Conservation (phyloP, 345 rosid species). For the Durio zibethinus region DNA sequence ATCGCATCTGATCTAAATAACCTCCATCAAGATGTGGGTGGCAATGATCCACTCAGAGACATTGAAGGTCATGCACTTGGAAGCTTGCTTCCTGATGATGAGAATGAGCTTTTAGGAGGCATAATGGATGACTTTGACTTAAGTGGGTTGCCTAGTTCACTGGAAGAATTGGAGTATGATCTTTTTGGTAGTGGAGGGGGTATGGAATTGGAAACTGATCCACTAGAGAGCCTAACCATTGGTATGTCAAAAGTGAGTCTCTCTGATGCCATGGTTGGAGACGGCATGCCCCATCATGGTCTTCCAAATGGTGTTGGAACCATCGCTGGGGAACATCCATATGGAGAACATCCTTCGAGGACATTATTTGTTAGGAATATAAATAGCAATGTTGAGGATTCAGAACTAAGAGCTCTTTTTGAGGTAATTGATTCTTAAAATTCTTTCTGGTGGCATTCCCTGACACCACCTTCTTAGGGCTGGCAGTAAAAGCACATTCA, state of each 20-base stretch:
- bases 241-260: conserved; percentile 40
- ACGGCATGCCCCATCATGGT: conserved; percentile 38
- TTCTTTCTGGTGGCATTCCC: background rate
- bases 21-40: conserved; percentile 26
- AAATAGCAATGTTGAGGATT: conserved; percentile 70
- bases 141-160: conserved; percentile 44
- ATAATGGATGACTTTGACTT: conserved; percentile 69
- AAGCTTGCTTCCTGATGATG: conserved; percentile 63
- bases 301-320: conserved; percentile 57
- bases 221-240: conserved; percentile 44
- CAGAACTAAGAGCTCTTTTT: conserved; percentile 52
- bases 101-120: conserved; percentile 62
- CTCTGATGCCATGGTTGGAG: conserved; percentile 47
- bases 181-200: conserved; percentile 74
- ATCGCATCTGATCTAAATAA: conserved; percentile 27
- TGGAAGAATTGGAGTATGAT: conserved; percentile 70
- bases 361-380: conserved; percentile 76
- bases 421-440: conserved; percentile 42
- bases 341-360: conserved; percentile 81
- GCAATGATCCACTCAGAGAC: conserved; percentile 31
- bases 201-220: conserved; percentile 58
- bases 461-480: background rate
- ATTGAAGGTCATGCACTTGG: conserved; percentile 40
- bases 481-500: background rate
- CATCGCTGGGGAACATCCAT: conserved; percentile 74